These are phyloP conservation scores for Ophiostoma tasmaniense DNA, from an alignment of 2,329 filamentous ascomycete genomes.

Conservation along the genomic window DNA sequence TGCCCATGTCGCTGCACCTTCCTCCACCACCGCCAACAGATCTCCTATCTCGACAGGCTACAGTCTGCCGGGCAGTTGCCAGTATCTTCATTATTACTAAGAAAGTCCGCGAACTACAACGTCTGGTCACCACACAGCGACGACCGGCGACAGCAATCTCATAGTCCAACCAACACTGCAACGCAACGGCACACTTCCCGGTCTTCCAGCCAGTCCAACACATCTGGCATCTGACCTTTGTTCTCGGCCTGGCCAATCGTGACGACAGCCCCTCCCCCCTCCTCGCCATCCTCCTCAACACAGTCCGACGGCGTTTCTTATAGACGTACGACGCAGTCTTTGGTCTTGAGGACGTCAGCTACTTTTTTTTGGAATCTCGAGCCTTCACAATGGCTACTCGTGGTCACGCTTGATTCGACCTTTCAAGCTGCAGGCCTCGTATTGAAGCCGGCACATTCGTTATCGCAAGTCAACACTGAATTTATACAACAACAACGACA, in stretches of 20 bases:
- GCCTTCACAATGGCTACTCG: conserved; percentile 14
- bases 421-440: conserved; percentile 4
- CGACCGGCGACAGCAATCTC: background rate
- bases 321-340: background rate
- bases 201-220: background rate
- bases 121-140: background rate
- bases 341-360: background rate
- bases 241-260: background rate
- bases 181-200: background rate
- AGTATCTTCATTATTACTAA: conserved; percentile 1
- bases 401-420: conserved; percentile 11
- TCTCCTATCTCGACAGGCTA: conserved; percentile 4
- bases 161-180: background rate
- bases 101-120: background rate
- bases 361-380: background rate
- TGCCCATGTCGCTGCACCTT: background rate
- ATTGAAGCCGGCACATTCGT: background rate
- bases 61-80: background rate
- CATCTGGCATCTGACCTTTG: background rate
- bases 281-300: background rate
- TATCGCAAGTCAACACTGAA: background rate
- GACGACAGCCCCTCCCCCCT: background rate
- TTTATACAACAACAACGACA: background rate
- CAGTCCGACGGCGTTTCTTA: background rate
- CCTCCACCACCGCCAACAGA: background rate